Conservation (phyloP, 495 filamentous ascomycete genomes). For the Aspergillus homomorphus region DNA sequence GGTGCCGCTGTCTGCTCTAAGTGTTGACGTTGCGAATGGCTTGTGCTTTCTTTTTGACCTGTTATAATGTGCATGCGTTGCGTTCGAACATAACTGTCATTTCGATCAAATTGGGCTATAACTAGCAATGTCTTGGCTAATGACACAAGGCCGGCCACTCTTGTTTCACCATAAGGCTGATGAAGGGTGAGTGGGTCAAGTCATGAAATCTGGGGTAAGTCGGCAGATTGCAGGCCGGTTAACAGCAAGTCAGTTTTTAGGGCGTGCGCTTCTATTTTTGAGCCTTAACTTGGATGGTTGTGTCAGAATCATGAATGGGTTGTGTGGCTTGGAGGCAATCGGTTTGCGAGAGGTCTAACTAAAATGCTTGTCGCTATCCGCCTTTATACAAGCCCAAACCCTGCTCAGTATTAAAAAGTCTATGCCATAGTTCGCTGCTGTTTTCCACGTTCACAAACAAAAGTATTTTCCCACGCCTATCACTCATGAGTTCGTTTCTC, state of each 20-base stretch:
- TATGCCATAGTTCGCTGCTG: not conserved
- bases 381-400: conserved; percentile 7
- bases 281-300: too few relatives aligned
- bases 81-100: too few relatives aligned
- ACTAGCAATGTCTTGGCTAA: not conserved
- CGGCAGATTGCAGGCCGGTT: not conserved
- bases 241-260: not conserved
- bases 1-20: too few relatives aligned
- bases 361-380: not conserved
- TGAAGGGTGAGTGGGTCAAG: not conserved
- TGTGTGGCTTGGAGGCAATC: too few relatives aligned
- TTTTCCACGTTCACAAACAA: conserved; percentile 4
- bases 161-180: not conserved
- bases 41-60: too few relatives aligned
- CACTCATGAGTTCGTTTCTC: conserved; percentile 16
- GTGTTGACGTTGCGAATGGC: too few relatives aligned
- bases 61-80: too few relatives aligned
- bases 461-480: conserved; percentile 14
- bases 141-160: not conserved
- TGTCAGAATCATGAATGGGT: too few relatives aligned
- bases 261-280: too few relatives aligned
- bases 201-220: not conserved
- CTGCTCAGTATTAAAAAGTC: conserved; percentile 15
- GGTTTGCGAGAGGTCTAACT: not conserved
- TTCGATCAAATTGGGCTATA: too few relatives aligned